Base-by-base conservation (phyloP, 768 basidiomycete species). In the Arthromyces matolae region DNA sequence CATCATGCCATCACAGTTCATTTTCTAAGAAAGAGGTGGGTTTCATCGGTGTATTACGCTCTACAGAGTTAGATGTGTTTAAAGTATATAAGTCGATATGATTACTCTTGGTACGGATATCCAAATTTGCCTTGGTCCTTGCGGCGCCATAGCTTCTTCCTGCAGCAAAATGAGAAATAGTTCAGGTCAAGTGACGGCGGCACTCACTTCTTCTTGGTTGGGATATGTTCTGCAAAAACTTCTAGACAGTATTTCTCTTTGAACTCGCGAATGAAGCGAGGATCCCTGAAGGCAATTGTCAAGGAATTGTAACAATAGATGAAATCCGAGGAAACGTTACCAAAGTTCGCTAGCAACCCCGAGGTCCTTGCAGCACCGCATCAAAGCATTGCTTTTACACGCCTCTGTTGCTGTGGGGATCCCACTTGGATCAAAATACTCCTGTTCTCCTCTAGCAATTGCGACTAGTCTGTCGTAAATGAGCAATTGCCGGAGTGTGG, bases 291-390 rank as follows among this genome's bases (percentile, higher is more conserved):
- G 27, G 38, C 36, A 28, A 24, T 12, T 9, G 14, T 12, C 10
- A 37, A 12, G 36, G 19, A 14, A 12, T 39, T 13, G 77, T 51
- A 55, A 93, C 93, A n/a, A n/a, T 14, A 13, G 27, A 41, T 38
- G 28, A 24, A 14, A 12, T n/a, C 13, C 10, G 37, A 12, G 36
- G 19, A 14, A 12, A 41, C 13, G 77, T 51, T 55, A 93, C 93
- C 95, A 97, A 19, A 98, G 81, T 68, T 97, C 95, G 64, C 92
- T 93, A 0, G 95, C 95, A 56, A 98, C 77, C 9, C 95, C 95
- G 32, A 98, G 71, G 61, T 98, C 95, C 62, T 98, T 98, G 71
- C 91, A 93, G 65, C 95, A 97, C 25, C 95, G 76, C 94, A 97
- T 96, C 24, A 98, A 72, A 0, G 95, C 95, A 54, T 98, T 98